Percentiles rank a stretch among this genome's conserved stretches.
These are phyloP conservation scores for Camelina laxa DNA, from an alignment of 345 rosid species.

Conservation along the genomic window DNA sequence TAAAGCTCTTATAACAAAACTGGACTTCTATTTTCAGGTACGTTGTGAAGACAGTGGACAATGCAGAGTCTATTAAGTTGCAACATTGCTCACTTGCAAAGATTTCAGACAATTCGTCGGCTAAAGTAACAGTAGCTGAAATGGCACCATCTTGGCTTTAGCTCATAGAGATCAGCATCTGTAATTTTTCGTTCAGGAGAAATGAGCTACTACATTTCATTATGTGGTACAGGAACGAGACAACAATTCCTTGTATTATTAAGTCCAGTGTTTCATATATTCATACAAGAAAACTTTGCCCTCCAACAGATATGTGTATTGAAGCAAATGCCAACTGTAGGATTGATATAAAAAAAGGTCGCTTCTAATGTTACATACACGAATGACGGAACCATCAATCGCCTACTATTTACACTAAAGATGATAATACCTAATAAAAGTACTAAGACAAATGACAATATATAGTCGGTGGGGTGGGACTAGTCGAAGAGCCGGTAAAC, in stretches of 20 bases:
- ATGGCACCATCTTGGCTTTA: conserved; percentile 68
- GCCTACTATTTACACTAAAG: conserved; percentile 40
- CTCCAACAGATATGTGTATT: not conserved
- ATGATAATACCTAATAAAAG: conserved; percentile 29
- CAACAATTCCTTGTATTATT: conserved; percentile 6
- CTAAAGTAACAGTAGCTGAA: conserved; percentile 55
- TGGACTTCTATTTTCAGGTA: conserved; percentile 57
- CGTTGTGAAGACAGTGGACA: conserved; percentile 90
- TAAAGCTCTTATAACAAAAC: conserved; percentile 8
- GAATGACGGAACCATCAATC: conserved; percentile 31
- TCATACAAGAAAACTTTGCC: not conserved
- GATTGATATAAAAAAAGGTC: not conserved
- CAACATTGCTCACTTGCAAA: conserved; percentile 90
- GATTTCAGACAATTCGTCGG: conserved; percentile 53
- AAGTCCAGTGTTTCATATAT: not conserved
- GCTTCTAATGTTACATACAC: conserved; percentile 40
- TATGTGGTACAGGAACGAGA: conserved; percentile 17
- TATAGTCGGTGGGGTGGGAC: not conserved
- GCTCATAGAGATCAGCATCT: conserved; percentile 5
- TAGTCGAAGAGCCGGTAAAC: conserved; percentile 1
- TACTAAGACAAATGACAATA: conserved; percentile 17
- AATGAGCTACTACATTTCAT: not conserved
- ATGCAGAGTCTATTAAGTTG: conserved; percentile 87
- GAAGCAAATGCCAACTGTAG: conserved; percentile 25
- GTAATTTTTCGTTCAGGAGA: conserved; percentile 18